Percentiles rank a stretch among this genome's conserved stretches.
These are phyloP conservation scores for Scheffersomyces ergatensis DNA, from an alignment of 805 yeast species.

Conservation along the genomic window DNA sequence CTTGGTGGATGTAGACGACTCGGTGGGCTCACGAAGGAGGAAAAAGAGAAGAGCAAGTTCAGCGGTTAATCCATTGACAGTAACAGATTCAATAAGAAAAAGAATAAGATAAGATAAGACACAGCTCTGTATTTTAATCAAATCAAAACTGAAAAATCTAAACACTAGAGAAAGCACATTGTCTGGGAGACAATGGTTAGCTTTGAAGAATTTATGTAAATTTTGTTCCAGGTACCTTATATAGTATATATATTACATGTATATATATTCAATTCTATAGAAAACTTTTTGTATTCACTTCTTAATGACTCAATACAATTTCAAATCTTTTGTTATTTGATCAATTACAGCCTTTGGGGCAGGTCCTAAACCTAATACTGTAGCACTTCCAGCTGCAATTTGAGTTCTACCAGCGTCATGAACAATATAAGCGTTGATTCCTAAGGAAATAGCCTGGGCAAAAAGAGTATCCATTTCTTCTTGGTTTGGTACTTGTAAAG, in stretches of 20 bases:
- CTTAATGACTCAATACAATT: conserved; percentile 46
- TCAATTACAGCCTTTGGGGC: conserved; percentile 84
- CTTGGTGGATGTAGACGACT: conserved; percentile 36
- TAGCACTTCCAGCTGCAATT: conserved; percentile 92
- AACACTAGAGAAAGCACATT: no score
- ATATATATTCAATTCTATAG: not conserved
- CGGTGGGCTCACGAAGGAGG: conserved; percentile 21
- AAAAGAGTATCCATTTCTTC: conserved; percentile 74
- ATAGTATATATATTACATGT: not conserved
- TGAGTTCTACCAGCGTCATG: conserved; percentile 98
- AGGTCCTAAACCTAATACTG: conserved; percentile 96
- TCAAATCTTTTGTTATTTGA: conserved; percentile 75
- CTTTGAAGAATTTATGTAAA: not conserved
- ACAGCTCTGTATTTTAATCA: no score
- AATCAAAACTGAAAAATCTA: no score
- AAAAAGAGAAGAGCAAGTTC: conserved; percentile 40
- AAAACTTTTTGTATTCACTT: not conserved
- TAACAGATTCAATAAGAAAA: conserved; percentile 10
- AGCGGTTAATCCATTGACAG: conserved; percentile 39
- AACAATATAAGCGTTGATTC: conserved; percentile 75
- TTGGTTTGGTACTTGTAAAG: conserved; percentile 68
- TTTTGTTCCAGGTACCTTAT: not conserved
- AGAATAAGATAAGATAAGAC: conserved; percentile 5
- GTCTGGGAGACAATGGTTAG: no score
- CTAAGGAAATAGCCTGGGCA: conserved; percentile 77